A percentile compares a stretch with the other conserved stretches of the same genome.
These are phyloP conservation scores for Phytophthora ohioensis DNA, from an alignment of 352 stramenopile genomes.

Conservation along the genomic window DNA sequence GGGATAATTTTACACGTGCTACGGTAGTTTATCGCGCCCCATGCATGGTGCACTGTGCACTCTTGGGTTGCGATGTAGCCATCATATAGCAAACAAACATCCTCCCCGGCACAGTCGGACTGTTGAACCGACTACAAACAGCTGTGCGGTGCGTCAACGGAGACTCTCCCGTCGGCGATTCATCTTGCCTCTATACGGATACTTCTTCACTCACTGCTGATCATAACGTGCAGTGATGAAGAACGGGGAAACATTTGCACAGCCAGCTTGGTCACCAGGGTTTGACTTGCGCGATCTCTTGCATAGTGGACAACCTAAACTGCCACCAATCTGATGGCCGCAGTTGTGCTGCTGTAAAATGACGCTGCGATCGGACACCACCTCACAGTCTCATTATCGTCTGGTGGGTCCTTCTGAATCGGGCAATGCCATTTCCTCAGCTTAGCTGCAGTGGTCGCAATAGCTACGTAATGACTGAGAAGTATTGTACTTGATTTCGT, in stretches of 20 bases:
- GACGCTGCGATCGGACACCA: too few relatives aligned
- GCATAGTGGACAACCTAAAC: neutral
- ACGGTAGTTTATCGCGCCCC: neutral
- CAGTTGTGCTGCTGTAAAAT: neutral
- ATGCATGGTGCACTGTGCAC: neutral
- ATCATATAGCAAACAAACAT: neutral
- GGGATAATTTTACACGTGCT: too few relatives aligned
- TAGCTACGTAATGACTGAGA: too few relatives aligned
- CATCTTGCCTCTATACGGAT: neutral
- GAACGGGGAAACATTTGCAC: neutral
- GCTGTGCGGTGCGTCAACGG: neutral
- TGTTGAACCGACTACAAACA: neutral
- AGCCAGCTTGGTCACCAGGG: neutral
- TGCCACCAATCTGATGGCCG: neutral
- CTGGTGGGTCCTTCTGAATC: too few relatives aligned
- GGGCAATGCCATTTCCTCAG: too few relatives aligned
- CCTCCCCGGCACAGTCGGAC: neutral
- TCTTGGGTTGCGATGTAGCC: conserved; percentile 1
- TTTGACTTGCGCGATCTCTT: too few relatives aligned
- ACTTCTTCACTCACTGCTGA: neutral
- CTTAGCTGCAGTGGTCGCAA: too few relatives aligned
- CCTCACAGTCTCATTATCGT: too few relatives aligned
- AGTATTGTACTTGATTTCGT: too few relatives aligned
- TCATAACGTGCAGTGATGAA: too few relatives aligned
- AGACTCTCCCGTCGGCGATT: neutral